Percentiles rank a stretch among this genome's conserved stretches.
Evolutionary conservation across 208 protist genomes (phyloP).

Genomic region (Angomonas deanei): DNA sequence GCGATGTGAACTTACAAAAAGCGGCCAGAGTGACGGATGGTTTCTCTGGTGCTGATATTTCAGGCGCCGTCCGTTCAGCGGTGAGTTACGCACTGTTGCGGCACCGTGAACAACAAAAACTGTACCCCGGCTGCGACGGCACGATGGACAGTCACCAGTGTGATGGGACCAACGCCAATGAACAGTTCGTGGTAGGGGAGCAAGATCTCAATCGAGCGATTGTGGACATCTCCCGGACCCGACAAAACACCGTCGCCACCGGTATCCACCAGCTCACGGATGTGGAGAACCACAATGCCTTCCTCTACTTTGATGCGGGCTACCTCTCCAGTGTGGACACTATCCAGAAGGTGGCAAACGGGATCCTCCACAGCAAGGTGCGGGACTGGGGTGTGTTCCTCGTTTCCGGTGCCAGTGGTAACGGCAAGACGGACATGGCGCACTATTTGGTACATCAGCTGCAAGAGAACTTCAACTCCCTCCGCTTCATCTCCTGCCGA

Average conservation of each 20-base stretch:
- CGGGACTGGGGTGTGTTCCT: constrained; percentile 31
- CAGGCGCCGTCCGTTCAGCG: constrained; percentile 74
- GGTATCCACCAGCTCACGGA: not conserved
- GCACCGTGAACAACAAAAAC: constrained; percentile 21
- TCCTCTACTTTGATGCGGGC: constrained; percentile 26
- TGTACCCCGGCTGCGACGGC: not conserved
- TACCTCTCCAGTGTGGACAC: constrained; percentile 43
- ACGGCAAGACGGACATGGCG: constrained; percentile 57
- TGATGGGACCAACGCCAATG: not conserved
- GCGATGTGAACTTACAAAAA: constrained; percentile 87
- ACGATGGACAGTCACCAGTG: not conserved
- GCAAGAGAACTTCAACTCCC: constrained; percentile 17
- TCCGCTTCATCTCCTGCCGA: constrained; percentile 32
- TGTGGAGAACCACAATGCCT: not conserved
- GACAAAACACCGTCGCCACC: not conserved
- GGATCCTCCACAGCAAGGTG: constrained; percentile 26
- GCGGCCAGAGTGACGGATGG: constrained; percentile 94
- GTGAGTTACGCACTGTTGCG: constrained; percentile 77
- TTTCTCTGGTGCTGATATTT: constrained; percentile 96
- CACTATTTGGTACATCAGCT: constrained; percentile 24
- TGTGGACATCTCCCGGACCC: constrained; percentile 4
- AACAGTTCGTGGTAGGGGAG: constrained; percentile 5
- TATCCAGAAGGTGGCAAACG: constrained; percentile 13
- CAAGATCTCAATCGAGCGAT: constrained; percentile 2
- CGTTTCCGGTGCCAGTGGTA: constrained; percentile 49